Conservation (phyloP, 2,329 filamentous ascomycete genomes). For the Fusarium poae region DNA sequence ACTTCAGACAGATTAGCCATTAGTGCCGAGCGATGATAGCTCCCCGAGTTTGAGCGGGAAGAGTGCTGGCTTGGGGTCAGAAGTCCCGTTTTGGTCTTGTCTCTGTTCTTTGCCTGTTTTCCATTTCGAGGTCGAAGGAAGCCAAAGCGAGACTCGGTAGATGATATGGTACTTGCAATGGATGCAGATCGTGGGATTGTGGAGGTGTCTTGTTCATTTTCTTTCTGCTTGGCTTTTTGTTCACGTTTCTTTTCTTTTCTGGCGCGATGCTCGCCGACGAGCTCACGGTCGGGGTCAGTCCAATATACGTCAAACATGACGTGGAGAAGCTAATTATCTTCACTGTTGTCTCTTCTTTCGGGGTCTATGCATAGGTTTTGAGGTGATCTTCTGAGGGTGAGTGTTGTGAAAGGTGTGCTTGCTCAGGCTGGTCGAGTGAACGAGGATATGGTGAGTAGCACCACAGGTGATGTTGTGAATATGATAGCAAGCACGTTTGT, state of each 20-base stretch:
- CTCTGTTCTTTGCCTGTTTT: conserved; percentile 37
- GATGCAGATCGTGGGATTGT: conserved; percentile 56
- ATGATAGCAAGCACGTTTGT: background rate
- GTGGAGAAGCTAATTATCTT: background rate
- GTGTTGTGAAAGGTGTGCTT: background rate
- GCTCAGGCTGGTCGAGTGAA: background rate
- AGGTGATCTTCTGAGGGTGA: background rate
- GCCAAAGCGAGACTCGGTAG: conserved; percentile 56
- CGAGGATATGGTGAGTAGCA: background rate
- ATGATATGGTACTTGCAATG: conserved; percentile 60
- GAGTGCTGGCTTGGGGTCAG: conserved; percentile 47
- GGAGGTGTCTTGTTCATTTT: conserved; percentile 31
- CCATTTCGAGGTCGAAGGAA: conserved; percentile 59
- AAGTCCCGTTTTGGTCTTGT: conserved; percentile 43
- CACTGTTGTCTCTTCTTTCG: background rate
- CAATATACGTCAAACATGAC: conserved; percentile 71
- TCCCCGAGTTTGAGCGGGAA: conserved; percentile 46
- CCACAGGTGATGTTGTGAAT: background rate
- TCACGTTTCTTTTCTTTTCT: conserved; percentile 60
- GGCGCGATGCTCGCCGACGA: conserved; percentile 65
- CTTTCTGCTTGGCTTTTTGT: conserved; percentile 47
- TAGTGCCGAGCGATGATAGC: conserved; percentile 42
- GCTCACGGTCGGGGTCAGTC: conserved; percentile 67
- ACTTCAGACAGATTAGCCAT: conserved; percentile 33
- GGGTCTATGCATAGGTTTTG: too few relatives aligned